Evolutionary conservation across 768 basidiomycete species (phyloP).

Genomic region (Cystofilobasidium ferigula): DNA sequence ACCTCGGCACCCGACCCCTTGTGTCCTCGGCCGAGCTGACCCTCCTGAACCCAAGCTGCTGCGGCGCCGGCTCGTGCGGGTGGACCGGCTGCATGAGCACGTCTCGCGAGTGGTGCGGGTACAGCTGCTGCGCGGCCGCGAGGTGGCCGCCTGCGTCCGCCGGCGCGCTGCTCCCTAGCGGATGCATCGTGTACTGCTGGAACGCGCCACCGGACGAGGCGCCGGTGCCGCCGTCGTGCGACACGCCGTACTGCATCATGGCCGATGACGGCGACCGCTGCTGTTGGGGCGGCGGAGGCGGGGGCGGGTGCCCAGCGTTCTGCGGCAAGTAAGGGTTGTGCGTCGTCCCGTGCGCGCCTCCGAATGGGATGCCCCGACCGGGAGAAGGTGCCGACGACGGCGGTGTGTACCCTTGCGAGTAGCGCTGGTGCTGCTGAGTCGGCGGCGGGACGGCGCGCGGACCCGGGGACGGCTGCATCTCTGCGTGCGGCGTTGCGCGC

Average conservation of each 20-base stretch:
- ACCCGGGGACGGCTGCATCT: slow-evolving; percentile 11
- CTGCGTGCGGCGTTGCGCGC: slow-evolving; percentile 13
- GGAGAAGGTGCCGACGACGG: neutral
- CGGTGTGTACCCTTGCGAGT: neutral
- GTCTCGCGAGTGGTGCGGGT: slow-evolving; percentile 5
- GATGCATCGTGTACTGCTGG: neutral
- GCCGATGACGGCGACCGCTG: neutral
- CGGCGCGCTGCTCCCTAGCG: neutral
- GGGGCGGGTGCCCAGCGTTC: neutral
- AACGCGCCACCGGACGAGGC: neutral
- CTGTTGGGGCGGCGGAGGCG: neutral
- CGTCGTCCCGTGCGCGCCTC: neutral
- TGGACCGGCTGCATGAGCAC: neutral
- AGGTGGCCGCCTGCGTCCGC: neutral
- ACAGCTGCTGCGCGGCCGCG: slow-evolving; percentile 2
- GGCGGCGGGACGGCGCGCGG: slow-evolving; percentile 6
- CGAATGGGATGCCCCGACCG: neutral
- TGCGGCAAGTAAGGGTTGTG: neutral
- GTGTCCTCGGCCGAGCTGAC: slow-evolving; percentile 1
- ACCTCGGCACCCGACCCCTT: neutral
- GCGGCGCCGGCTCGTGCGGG: neutral
- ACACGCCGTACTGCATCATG: neutral
- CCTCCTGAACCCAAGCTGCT: slow-evolving; percentile 19
- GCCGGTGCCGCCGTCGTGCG: no score
- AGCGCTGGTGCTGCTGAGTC: slow-evolving; percentile 5